Evolutionary conservation across 441 rosid genomes (phyloP).

Genomic region (Pelargonium hybrid): DNA sequence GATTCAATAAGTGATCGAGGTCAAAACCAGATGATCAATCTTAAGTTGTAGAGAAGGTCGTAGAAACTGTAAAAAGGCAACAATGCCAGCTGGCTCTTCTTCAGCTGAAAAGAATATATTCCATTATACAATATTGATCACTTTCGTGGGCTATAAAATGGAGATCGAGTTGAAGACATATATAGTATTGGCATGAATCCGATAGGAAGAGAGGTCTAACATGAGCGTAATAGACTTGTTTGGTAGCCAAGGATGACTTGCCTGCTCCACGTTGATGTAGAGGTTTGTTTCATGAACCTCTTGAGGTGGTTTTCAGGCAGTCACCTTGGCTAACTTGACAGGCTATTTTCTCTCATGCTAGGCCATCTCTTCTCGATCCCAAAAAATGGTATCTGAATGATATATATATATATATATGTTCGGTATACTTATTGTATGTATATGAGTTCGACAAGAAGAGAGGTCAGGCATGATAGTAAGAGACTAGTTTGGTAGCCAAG

Average conservation of each 20-base stretch:
- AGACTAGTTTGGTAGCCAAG: neutral
- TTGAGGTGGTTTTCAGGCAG: neutral
- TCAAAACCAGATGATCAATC: neutral
- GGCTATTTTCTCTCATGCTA: neutral
- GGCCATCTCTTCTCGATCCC: neutral
- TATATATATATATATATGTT: too few species aligned
- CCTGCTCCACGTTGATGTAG: neutral
- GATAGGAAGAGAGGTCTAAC: neutral
- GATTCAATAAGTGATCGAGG: neutral
- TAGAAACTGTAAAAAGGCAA: too few species aligned
- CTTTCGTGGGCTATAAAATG: neutral
- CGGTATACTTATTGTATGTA: too few species aligned
- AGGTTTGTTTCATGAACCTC: neutral
- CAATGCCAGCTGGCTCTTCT: too few species aligned
- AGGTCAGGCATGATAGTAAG: neutral
- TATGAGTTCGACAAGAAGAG: neutral
- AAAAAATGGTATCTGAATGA: too few species aligned
- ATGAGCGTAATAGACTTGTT: neutral
- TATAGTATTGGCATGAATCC: neutral
- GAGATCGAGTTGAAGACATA: neutral
- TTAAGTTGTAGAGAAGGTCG: too few species aligned
- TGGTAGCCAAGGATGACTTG: conserved; percentile 4
- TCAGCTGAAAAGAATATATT: neutral
- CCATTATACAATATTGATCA: neutral
- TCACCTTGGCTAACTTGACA: neutral